Evolutionary conservation across 176 grass and related monocot genomes (phyloP).

Genomic region (Ensete glaucum): DNA sequence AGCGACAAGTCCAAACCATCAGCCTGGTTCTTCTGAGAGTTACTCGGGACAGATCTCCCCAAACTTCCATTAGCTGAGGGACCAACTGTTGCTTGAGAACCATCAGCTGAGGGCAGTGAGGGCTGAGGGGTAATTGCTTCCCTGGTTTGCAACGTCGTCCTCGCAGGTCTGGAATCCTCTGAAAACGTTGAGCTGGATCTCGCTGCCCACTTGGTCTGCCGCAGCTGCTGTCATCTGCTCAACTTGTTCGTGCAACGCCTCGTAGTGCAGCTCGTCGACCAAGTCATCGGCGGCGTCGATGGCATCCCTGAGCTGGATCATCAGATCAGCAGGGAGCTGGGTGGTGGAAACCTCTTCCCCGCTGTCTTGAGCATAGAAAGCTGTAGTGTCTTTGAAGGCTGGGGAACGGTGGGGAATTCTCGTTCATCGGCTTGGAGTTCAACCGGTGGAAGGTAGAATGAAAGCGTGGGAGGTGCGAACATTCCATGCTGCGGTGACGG

Average conservation of each 20-base stretch:
- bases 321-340: background rate
- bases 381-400: background rate
- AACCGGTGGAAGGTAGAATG: background rate
- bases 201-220: no score
- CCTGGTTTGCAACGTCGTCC: no score
- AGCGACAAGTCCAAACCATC: no score
- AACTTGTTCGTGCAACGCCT: background rate
- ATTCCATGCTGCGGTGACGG: background rate
- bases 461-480: background rate
- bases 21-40: no score
- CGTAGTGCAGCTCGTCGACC: background rate
- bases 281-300: background rate
- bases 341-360: background rate
- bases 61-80: no score
- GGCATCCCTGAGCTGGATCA: background rate
- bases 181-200: no score
- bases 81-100: no score
- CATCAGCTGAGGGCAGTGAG: no score
- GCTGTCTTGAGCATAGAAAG: background rate
- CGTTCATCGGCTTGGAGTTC: background rate
- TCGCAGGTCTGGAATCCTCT: no score
- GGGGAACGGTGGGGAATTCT: background rate
- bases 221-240: no score
- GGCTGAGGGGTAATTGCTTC: no score
- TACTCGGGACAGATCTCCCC: no score